Base-by-base conservation (phyloP, 2,329 filamentous ascomycete genomes). In the Ophiostoma fasciatum region DNA sequence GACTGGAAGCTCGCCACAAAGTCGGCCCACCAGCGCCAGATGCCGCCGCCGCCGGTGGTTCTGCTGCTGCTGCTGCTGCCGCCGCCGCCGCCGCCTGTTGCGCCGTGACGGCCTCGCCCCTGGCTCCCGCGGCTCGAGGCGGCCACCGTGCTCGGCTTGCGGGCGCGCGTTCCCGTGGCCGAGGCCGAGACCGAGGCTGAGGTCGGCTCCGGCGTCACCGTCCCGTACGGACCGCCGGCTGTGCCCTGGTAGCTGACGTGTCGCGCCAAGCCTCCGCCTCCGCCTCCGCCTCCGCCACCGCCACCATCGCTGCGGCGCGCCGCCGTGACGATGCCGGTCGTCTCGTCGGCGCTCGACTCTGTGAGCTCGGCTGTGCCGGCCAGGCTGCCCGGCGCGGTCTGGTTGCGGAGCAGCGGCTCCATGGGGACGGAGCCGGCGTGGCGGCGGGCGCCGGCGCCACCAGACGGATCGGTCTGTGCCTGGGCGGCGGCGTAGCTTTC, bases 1-100 rank as follows among this genome's bases (percentile, higher is more conserved):
- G 70, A 71, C 48, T 61, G 64, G 35, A 77, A 65, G 39, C 62
- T 56, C 7, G 52, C 57, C 18, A 64, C 46, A 27, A 71, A 52
- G 22, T 51, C 50, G 46, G 60, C 59, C 65, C 75, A 74, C 28
- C 53, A 44, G 42, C 54, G 53, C 7, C 12, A 14, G 13, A 8
- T 5, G 22, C 14, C 39, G 55, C 42, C 28, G 51, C 44, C 31
- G 47, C 43, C n/a, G 45, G 39, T 23, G 42, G 25, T 35, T 40
- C 28, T 19, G 29, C 35, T n/a, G 9, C 11, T 13, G 15, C 7
- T 12, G 6, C 4, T 5, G 22, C 27, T 30, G 15, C 34, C 26
- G 31, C 11, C 25, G 31, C n/a, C 17, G n/a, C 8, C 31, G 20
- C 29, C 18, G n/a, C n/a, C n/a, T n/a, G n/a, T n/a, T n/a, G n/a